Conservation (phyloP, 495 filamentous ascomycete species). For the Hypoxylon fragiforme region DNA sequence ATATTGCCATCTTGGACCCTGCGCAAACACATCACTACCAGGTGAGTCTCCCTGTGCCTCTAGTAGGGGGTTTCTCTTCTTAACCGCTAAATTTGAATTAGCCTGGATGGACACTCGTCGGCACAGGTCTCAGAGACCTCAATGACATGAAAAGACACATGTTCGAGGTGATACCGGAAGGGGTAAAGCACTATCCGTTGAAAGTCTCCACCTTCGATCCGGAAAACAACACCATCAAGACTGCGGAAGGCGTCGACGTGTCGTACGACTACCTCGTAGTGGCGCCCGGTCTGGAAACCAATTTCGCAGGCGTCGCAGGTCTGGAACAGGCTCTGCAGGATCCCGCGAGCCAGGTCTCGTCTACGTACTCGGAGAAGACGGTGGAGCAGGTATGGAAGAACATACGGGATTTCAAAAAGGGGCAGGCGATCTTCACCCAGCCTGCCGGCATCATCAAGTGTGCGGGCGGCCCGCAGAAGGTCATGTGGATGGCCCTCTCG, state of each 20-base stretch:
- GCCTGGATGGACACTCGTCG: slow-evolving; percentile 72
- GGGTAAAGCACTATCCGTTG: slow-evolving; percentile 64
- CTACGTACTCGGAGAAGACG: slow-evolving; percentile 66
- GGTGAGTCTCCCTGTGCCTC: slow-evolving; percentile 5
- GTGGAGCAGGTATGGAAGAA: slow-evolving; percentile 61
- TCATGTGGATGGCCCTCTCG: slow-evolving; percentile 71
- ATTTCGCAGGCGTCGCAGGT: slow-evolving; percentile 60
- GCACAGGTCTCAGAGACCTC: slow-evolving; percentile 63
- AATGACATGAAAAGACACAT: slow-evolving; percentile 58
- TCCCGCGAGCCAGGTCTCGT: slow-evolving; percentile 59
- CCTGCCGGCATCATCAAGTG: slow-evolving; percentile 69
- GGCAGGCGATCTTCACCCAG: slow-evolving; percentile 70
- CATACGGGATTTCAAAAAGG: slow-evolving; percentile 57
- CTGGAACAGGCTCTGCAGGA: slow-evolving; percentile 62
- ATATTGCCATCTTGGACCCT: slow-evolving; percentile 70
- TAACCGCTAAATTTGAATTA: slow-evolving; percentile 32
- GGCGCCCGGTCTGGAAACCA: slow-evolving; percentile 62
- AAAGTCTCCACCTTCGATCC: slow-evolving; percentile 58
- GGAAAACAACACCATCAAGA: slow-evolving; percentile 60
- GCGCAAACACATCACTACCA: slow-evolving; percentile 67
- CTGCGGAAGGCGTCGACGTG: slow-evolving; percentile 60
- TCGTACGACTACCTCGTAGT: slow-evolving; percentile 68
- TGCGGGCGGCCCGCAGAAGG: slow-evolving; percentile 70
- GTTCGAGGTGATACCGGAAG: slow-evolving; percentile 56
- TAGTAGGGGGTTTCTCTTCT: not conserved